Evolutionary conservation across 1,284 basidiomycete genomes (phyloP), one percentile per base, ranked within the genome.

Genomic region (Peniophora sp.): DNA sequence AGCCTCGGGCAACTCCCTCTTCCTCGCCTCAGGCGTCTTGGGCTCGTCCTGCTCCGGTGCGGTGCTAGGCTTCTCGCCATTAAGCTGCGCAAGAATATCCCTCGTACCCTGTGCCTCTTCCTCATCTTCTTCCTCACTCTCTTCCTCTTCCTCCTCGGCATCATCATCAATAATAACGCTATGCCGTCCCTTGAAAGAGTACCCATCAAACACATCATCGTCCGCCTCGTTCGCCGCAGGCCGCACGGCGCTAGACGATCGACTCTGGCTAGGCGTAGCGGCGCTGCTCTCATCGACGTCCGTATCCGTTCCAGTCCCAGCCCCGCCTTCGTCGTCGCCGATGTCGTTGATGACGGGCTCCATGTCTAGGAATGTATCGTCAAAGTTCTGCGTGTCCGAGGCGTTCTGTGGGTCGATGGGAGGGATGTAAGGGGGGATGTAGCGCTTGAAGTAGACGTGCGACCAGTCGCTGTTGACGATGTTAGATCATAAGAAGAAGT

Each of bases 301-400:
- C 17, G 76, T 73, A 57, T 88, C 85, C n/a, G 38, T 41, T 41
- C 38, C 16, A 56, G 72, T 66, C 5, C 27, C 38, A 20, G 19
- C 38, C 19, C 75, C 71, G 49, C 72, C 61, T 48, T 68, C 69
- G 45, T 63, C 62, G 45, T 66, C 68, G 35, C 79, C 77, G 58
- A 80, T 81, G 59, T 86, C 89, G 56, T 90, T 85, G 56, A 91
- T 79, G 52, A 89, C 83, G 36, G 91, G 91, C 58, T 89, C 86
- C 87, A 97, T 95, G 63, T 92, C 92, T 51, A 98, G 77, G 80
- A 97, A 98, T 32, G 92, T 88, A 59, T 96, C 92, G 65, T 98
- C 96, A 66, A 98, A 99, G 70, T 98, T 97, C 67, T 93, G 91
- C 56, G 92, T 96, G 78, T 99, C 96, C 62, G 85, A 87, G 58